phyloP scores from a whole-genome alignment of 2,329 filamentous ascomycete species.

The Biscogniauxia sp. region DNA sequence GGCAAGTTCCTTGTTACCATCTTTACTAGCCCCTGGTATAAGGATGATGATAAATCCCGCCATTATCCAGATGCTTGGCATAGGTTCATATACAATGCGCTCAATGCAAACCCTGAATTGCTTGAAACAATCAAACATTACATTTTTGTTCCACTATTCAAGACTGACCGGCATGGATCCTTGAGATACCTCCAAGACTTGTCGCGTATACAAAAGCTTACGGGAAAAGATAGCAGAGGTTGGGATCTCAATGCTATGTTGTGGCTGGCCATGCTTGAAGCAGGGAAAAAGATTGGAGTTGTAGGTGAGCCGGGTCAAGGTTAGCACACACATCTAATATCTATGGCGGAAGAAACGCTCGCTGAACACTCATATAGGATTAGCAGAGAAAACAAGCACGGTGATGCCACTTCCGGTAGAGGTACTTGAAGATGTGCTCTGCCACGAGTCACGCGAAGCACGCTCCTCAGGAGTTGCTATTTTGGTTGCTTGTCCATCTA shows the following conservation, averaged over 20 bases:
- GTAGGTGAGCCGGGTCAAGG: constrained; percentile 63
- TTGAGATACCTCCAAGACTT: constrained; percentile 57
- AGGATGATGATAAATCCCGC: constrained; percentile 24
- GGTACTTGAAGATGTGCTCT: constrained; percentile 52
- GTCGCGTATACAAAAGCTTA: constrained; percentile 48
- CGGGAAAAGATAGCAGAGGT: constrained; percentile 42
- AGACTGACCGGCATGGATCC: constrained; percentile 51
- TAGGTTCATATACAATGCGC: constrained; percentile 51
- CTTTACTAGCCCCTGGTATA: constrained; percentile 46
- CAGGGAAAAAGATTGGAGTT: constrained; percentile 67
- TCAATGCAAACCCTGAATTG: constrained; percentile 48
- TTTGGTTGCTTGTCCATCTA: constrained; percentile 71
- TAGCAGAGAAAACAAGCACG: constrained; percentile 23
- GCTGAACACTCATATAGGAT: constrained; percentile 18
- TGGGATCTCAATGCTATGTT: constrained; percentile 56
- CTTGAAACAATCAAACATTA: constrained; percentile 65
- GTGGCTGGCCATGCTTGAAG: constrained; percentile 65
- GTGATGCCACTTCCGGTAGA: constrained; percentile 38
- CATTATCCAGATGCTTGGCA: constrained; percentile 51
- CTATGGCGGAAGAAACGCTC: constrained; percentile 15
- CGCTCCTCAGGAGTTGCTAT: constrained; percentile 80
- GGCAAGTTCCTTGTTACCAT: constrained; percentile 61
- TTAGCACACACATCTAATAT: constrained; percentile 7
- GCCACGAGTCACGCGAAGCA: constrained; percentile 60
- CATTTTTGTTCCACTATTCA: constrained; percentile 62